Evolutionary conservation across 164 flowering plant species (phyloP).

Genomic region (Vitis cinerea): DNA sequence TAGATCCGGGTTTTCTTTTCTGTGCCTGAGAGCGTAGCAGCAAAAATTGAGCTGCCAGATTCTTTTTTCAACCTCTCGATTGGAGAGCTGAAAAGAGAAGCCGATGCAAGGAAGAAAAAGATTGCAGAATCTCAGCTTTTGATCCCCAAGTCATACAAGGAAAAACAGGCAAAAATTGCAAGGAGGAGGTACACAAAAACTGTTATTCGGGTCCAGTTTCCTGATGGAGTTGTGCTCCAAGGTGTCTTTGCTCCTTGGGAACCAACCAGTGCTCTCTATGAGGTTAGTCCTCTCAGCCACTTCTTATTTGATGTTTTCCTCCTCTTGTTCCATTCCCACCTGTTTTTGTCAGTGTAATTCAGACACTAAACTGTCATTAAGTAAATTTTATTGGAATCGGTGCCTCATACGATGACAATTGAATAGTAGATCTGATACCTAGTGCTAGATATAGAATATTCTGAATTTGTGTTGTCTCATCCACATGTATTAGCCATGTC

Average conservation of each 20-base stretch:
- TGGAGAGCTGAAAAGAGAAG: slow-evolving; percentile 80
- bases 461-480: neutral
- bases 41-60: slow-evolving; percentile 76
- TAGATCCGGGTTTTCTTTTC: slow-evolving; percentile 86
- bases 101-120: slow-evolving; percentile 75
- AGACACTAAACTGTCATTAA: too few relatives aligned
- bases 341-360: neutral
- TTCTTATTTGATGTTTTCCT: neutral
- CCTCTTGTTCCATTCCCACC: neutral
- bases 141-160: slow-evolving; percentile 83
- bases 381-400: too few relatives aligned
- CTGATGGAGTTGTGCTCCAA: slow-evolving; percentile 93
- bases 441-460: neutral
- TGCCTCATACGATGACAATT: too few relatives aligned
- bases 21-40: slow-evolving; percentile 75
- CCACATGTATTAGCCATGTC: neutral
- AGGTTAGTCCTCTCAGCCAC: slow-evolving; percentile 47
- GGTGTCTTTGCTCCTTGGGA: slow-evolving; percentile 82
- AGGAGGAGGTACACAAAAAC: slow-evolving; percentile 60
- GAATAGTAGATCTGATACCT: neutral
- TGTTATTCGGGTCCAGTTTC: slow-evolving; percentile 83
- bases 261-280: slow-evolving; percentile 72
- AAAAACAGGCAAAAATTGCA: slow-evolving; percentile 85
- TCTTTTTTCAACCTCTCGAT: slow-evolving; percentile 76
- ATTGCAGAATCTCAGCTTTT: slow-evolving; percentile 85